phyloP scores from a whole-genome alignment of 2,329 filamentous ascomycete genomes.

The Hymenoscyphus infarciens region DNA sequence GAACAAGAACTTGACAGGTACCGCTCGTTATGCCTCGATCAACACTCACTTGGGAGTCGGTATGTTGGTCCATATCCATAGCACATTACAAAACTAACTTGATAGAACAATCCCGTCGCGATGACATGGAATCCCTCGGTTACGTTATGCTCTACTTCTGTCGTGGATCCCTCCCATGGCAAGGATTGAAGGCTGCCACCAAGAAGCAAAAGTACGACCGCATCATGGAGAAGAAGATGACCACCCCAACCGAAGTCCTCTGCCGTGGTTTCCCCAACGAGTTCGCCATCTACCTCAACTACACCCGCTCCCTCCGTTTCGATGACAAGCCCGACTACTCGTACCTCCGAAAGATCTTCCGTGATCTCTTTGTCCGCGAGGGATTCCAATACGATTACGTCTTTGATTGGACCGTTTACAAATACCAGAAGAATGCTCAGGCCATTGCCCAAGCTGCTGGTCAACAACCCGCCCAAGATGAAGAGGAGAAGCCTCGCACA shows the following conservation, averaged over 20 bases:
- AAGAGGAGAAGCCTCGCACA: slow-evolving; percentile 71
- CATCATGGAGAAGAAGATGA: slow-evolving; percentile 99
- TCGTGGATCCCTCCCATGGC: slow-evolving; percentile 97
- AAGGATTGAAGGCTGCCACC: slow-evolving; percentile 95
- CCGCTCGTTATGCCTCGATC: slow-evolving; percentile 96
- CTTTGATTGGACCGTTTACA: slow-evolving; percentile 99
- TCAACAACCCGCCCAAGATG: slow-evolving; percentile 62
- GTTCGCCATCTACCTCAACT: slow-evolving; percentile 99
- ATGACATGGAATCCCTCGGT: slow-evolving; percentile 98
- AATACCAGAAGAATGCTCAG: slow-evolving; percentile 99
- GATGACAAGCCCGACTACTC: slow-evolving; percentile 99
- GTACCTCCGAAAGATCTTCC: slow-evolving; percentile 99
- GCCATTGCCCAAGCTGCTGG: slow-evolving; percentile 80
- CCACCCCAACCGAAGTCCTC: slow-evolving; percentile 94
- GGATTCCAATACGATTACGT: slow-evolving; percentile 99
- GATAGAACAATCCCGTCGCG: slow-evolving; percentile 92
- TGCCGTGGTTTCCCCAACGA: slow-evolving; percentile 99
- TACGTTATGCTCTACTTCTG: slow-evolving; percentile 99
- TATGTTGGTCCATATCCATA: slow-evolving; percentile 41
- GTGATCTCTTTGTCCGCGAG: slow-evolving; percentile 96
- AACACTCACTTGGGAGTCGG: slow-evolving; percentile 96
- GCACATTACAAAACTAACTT: slow-evolving; percentile 30
- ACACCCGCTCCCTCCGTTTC: slow-evolving; percentile 96
- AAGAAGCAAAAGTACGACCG: slow-evolving; percentile 99
- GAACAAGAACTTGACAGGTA: slow-evolving; percentile 99